A percentile compares a stretch with the other conserved stretches of the same genome.
Evolutionary conservation across 768 basidiomycete genomes (phyloP).

Genomic region (Kondoa malvinella): DNA sequence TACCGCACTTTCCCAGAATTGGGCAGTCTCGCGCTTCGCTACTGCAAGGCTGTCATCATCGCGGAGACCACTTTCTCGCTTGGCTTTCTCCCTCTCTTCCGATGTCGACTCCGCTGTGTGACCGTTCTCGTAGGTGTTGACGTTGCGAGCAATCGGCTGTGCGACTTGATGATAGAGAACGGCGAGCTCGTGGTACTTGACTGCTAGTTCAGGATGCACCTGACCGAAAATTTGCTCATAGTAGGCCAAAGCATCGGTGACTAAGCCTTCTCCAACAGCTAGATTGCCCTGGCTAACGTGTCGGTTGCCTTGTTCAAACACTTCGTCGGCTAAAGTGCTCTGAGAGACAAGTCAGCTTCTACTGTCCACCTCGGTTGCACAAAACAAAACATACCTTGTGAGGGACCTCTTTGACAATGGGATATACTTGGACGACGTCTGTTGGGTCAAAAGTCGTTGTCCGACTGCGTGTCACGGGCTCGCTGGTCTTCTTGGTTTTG

Average conservation of each 20-base stretch:
- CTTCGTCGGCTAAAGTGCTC: slow-evolving; percentile 33
- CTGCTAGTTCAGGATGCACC: slow-evolving; percentile 36
- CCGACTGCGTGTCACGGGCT: slow-evolving; percentile 10
- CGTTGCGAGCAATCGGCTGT: slow-evolving; percentile 10
- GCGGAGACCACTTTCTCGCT: slow-evolving; percentile 5
- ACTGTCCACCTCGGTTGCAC: not conserved
- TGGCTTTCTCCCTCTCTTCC: slow-evolving; percentile 6
- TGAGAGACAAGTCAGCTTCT: slow-evolving; percentile 13
- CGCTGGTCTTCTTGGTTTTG: slow-evolving; percentile 14
- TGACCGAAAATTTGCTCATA: slow-evolving; percentile 36
- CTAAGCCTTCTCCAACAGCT: slow-evolving; percentile 34
- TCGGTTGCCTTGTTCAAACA: slow-evolving; percentile 32
- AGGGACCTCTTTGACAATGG: slow-evolving; percentile 32
- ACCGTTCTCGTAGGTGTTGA: slow-evolving; percentile 21
- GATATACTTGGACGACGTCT: slow-evolving; percentile 34
- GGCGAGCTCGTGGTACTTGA: slow-evolving; percentile 34
- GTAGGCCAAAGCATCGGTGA: slow-evolving; percentile 33
- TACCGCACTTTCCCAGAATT: slow-evolving; percentile 31
- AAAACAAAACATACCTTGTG: slow-evolving; percentile 29
- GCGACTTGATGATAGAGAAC: slow-evolving; percentile 33
- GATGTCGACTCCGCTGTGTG: slow-evolving; percentile 16
- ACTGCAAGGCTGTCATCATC: slow-evolving; percentile 15
- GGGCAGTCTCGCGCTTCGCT: slow-evolving; percentile 28
- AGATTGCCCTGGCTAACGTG: slow-evolving; percentile 32
- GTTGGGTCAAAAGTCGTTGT: slow-evolving; percentile 31